Evolutionary conservation across 2,329 filamentous ascomycete genomes (phyloP).

Genomic region (Macrophomina pseudophaseolina): DNA sequence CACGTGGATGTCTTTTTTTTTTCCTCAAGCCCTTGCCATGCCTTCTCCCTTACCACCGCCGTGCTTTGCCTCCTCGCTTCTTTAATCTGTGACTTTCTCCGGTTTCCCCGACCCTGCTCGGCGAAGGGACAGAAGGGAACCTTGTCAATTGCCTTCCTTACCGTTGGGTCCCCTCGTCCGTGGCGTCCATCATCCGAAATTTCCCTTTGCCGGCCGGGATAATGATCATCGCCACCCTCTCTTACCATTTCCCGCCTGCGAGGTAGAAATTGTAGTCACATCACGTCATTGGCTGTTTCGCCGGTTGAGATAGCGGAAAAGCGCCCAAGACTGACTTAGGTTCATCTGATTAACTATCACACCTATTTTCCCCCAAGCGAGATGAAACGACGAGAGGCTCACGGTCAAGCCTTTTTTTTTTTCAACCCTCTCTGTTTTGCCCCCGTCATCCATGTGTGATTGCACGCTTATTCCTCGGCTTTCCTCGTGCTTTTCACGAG

Average conservation of each 20-base stretch:
- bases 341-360: not conserved
- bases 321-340: not conserved
- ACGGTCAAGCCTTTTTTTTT: not conserved
- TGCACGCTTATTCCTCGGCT: not conserved
- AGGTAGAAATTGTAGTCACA: conserved; percentile 4
- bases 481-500: not conserved
- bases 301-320: not conserved
- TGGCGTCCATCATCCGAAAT: conserved; percentile 10
- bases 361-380: conserved; percentile 5
- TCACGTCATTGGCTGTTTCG: conserved; percentile 8
- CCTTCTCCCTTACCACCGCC: not conserved
- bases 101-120: not conserved
- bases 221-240: not conserved
- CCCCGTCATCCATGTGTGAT: not conserved
- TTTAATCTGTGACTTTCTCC: conserved; percentile 17
- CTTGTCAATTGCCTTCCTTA: not conserved
- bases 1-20: not conserved
- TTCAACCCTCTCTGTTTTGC: not conserved
- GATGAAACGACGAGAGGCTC: not conserved
- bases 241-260: not conserved
- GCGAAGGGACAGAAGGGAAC: not conserved
- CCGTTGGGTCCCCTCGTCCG: not conserved
- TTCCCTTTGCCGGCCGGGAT: not conserved
- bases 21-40: not conserved
- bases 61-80: not conserved